phyloP scores from a whole-genome alignment of 1,284 basidiomycete species.

The Melampsora americana region DNA sequence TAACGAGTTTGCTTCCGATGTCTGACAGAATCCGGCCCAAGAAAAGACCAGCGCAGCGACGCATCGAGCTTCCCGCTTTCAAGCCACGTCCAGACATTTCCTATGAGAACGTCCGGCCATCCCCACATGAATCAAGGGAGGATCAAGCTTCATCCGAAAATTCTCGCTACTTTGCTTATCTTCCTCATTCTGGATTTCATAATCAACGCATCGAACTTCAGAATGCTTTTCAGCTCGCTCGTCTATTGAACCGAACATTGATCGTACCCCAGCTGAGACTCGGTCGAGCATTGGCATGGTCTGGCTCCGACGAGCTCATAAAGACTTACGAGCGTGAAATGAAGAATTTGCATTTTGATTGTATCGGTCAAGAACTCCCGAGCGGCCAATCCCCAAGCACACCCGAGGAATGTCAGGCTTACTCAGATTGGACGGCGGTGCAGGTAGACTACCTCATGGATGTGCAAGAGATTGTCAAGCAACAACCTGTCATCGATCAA shows the following conservation, averaged over 20 bases:
- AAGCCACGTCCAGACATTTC: constrained; percentile 45
- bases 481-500: constrained; percentile 51
- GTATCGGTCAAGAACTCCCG: constrained; percentile 48
- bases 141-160: constrained; percentile 12
- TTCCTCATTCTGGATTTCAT: constrained; percentile 62
- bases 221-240: constrained; percentile 69
- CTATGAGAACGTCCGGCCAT: constrained; percentile 45
- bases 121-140: neutral
- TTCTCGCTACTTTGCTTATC: constrained; percentile 46
- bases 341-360: constrained; percentile 46
- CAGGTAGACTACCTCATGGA: constrained; percentile 70
- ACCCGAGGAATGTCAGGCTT: constrained; percentile 61
- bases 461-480: constrained; percentile 54
- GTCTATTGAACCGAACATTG: constrained; percentile 68
- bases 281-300: constrained; percentile 64
- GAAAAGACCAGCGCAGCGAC: constrained; percentile 35
- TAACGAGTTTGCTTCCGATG: too few relatives aligned
- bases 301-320: constrained; percentile 59
- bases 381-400: constrained; percentile 35
- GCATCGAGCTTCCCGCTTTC: constrained; percentile 15
- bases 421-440: constrained; percentile 62
- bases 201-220: constrained; percentile 78
- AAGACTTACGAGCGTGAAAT: constrained; percentile 62
- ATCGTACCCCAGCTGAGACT: constrained; percentile 69
- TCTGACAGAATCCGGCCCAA: neutral